Percentiles rank a stretch among this genome's conserved stretches.
phyloP scores from a whole-genome alignment of 805 yeast genomes.

The Saccharomycopsis schoenii region DNA sequence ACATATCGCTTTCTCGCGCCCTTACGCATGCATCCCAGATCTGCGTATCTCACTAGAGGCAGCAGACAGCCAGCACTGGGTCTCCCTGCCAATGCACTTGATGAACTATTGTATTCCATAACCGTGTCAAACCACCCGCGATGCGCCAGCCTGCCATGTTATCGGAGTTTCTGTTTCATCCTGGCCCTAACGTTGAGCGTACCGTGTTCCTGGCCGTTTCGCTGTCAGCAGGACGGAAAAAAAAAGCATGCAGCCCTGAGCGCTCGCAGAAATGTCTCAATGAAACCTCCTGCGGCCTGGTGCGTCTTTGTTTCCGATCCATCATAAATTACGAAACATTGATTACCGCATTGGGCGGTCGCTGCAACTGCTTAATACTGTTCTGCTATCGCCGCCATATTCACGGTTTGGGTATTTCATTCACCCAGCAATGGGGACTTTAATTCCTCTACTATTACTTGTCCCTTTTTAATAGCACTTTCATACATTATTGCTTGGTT shows the following conservation, averaged over 20 bases:
- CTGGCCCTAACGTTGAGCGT: not conserved
- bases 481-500: not conserved
- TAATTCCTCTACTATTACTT: not conserved
- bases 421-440: not conserved
- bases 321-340: constrained; percentile 1
- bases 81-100: not conserved
- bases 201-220: not conserved
- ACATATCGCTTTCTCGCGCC: not conserved
- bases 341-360: not conserved
- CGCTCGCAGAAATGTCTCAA: not conserved
- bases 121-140: too few relatives aligned
- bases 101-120: too few relatives aligned
- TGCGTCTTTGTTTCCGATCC: not conserved
- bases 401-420: not conserved
- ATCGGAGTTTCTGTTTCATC: not conserved
- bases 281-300: not conserved
- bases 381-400: not conserved
- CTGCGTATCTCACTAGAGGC: not conserved
- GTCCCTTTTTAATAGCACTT: not conserved
- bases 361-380: not conserved
- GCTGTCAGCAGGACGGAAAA: not conserved
- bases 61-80: not conserved
- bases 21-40: not conserved
- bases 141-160: too few relatives aligned
- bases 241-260: not conserved